Percentiles rank a stretch among this genome's conserved stretches.
These are phyloP conservation scores for Talaromyces proteolyticus DNA, from an alignment of 495 filamentous ascomycete species.

Conservation along the genomic window DNA sequence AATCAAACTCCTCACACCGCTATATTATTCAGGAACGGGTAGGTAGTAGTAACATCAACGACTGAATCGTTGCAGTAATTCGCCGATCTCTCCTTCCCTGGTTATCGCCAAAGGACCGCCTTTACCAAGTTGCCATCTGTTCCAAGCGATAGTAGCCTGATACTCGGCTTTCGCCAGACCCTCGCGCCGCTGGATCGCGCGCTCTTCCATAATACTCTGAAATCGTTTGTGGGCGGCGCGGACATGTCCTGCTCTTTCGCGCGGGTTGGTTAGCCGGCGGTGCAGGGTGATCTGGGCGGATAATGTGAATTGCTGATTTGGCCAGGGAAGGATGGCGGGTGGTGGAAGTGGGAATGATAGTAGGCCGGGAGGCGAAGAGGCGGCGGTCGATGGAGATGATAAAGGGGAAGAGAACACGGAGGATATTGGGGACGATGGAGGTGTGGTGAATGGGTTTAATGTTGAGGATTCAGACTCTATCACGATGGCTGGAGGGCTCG, in stretches of 20 bases:
- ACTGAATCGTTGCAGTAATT: slow-evolving; percentile 2
- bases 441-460: background rate
- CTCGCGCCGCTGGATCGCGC: slow-evolving; percentile 6
- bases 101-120: slow-evolving; percentile 1
- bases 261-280: background rate
- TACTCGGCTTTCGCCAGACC: slow-evolving; percentile 4
- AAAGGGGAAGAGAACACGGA: background rate
- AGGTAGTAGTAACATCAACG: too few species aligned
- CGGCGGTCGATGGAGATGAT: slow-evolving; percentile 3
- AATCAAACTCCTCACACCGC: too few species aligned
- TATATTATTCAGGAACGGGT: too few species aligned
- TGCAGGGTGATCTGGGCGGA: slow-evolving; percentile 2
- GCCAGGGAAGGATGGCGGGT: background rate
- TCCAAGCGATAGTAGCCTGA: background rate
- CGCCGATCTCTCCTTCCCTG: background rate
- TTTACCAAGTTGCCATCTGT: slow-evolving; percentile 1
- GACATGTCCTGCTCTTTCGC: slow-evolving; percentile 3
- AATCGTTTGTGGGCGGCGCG: background rate
- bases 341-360: background rate
- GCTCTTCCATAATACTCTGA: background rate
- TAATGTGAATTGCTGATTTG: slow-evolving; percentile 1
- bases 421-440: background rate
- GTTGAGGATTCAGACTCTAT: too few species aligned
- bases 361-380: slow-evolving; percentile 2
- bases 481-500: too few species aligned